Evolutionary conservation across 371 early-diverging fungal species (phyloP), one percentile per base, ranked within the genome.

Genomic region (Mortierella polycephala): DNA sequence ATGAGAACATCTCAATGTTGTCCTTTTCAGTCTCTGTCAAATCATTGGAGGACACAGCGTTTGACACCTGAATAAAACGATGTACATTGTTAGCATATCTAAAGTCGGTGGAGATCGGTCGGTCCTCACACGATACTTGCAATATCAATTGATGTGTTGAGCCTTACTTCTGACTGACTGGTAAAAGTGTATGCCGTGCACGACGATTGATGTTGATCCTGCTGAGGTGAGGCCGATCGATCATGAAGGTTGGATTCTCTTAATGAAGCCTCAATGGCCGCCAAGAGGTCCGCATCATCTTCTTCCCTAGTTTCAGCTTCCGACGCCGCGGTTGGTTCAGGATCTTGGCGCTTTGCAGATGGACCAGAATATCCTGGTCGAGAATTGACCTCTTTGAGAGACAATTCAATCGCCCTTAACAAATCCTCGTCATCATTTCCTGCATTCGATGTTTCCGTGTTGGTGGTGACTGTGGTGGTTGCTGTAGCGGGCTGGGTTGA

Each of bases 231-330:
- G 6, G 56, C n/a, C 6, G 67, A 46, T 14, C 40, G 45, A 16
- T 55, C 21, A 77, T 74, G 21, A 75, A 65, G 63, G 85, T 76
- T 60, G 20, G 71, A 51, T 55, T 98, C 98, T 54, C 84, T 84
- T 58, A 98, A 82, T 2, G 97, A 97, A 4, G 96, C 99, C 44
- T 91, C 96, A 66, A 98, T 97, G 7, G 98, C 98, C 1, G 94
- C 95, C 53, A 91, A 90, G 20, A 98, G 69, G 69, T 96, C 96
- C 8, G 92, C 91, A 60, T 98, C 96, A 1, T 96, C 94, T 12
- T 93, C 91, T 2, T 87, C 86, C 45, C 82, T 72, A 12, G 44
- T 55, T 0, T 75, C 62, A 7, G 8, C 45, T 1, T 46, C 21
- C 7, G 59, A 20, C 21, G 18, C 62, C 20, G 42, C 49, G 39